These are phyloP conservation scores for Tinospora cordifolia DNA, from an alignment of 164 flowering plant genomes.

Conservation along the genomic window DNA sequence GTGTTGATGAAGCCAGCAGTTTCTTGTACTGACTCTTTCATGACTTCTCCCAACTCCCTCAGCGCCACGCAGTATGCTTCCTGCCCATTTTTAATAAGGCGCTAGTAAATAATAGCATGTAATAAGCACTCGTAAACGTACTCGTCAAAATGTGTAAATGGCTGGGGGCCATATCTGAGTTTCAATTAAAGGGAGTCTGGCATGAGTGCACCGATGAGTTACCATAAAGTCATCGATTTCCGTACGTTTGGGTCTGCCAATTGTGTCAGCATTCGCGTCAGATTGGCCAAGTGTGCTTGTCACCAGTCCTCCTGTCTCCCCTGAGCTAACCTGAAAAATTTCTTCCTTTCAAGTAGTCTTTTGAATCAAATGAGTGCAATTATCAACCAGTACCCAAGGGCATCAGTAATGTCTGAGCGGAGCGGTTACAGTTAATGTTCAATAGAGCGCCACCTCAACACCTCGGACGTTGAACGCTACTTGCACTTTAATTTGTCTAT, in stretches of 20 bases:
- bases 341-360: neutral
- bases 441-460: too few species aligned
- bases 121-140: neutral
- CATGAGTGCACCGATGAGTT: neutral
- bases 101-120: neutral
- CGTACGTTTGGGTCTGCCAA: conserved; percentile 7
- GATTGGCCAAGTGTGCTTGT: neutral
- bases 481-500: too few species aligned
- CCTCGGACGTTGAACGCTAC: too few species aligned
- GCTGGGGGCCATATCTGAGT: too few species aligned
- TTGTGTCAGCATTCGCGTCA: neutral
- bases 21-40: neutral
- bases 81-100: neutral
- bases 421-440: too few species aligned
- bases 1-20: neutral
- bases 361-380: too few species aligned
- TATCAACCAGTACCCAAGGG: too few species aligned
- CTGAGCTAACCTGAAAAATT: conserved; percentile 19
- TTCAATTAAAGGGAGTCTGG: neutral
- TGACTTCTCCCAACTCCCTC: conserved; percentile 3
- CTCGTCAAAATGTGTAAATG: too few species aligned
- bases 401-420: too few species aligned
- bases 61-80: conserved; percentile 1
- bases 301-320: conserved; percentile 5
- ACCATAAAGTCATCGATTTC: conserved; percentile 38